Conservation (phyloP, 176 grass and related monocot species). For the Poa pratensis region DNA sequence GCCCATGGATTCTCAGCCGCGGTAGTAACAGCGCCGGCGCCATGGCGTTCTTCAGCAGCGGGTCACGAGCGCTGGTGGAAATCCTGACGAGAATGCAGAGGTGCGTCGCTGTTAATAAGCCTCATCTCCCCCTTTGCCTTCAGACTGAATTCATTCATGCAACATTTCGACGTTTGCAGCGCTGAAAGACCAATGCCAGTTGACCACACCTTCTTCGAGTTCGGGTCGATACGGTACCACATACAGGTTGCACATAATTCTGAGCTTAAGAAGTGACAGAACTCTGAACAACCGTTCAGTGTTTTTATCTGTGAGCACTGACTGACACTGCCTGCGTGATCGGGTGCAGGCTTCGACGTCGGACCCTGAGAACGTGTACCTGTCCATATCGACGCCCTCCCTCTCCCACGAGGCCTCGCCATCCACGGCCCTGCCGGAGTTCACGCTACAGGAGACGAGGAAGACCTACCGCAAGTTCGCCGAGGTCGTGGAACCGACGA, state of each 20-base stretch:
- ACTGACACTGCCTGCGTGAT: conserved; percentile 29
- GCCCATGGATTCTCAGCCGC: not conserved
- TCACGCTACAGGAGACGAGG: conserved; percentile 65
- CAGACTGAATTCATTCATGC: not conserved
- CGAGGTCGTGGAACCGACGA: conserved; percentile 64
- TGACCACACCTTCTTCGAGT: conserved; percentile 86
- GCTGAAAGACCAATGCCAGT: conserved; percentile 62
- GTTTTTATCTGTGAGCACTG: conserved; percentile 3
- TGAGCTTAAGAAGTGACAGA: not conserved
- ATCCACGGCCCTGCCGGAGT: conserved; percentile 53
- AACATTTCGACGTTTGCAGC: conserved; percentile 38
- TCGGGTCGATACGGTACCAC: conserved; percentile 72
- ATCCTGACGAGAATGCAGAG: conserved; percentile 76
- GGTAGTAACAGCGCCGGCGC: not conserved
- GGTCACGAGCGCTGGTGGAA: conserved; percentile 59
- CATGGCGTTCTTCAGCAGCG: conserved; percentile 85
- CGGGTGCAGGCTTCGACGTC: conserved; percentile 59
- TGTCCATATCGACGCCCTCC: conserved; percentile 80
- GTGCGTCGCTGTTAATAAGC: conserved; percentile 34
- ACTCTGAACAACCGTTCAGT: not conserved
- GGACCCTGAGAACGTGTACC: conserved; percentile 58
- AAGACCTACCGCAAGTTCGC: conserved; percentile 52
- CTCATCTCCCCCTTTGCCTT: not conserved
- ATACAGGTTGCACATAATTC: conserved; percentile 57
- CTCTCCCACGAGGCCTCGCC: conserved; percentile 46